Base-by-base conservation (phyloP, 768 basidiomycete genomes). In the Trametes villosa region DNA sequence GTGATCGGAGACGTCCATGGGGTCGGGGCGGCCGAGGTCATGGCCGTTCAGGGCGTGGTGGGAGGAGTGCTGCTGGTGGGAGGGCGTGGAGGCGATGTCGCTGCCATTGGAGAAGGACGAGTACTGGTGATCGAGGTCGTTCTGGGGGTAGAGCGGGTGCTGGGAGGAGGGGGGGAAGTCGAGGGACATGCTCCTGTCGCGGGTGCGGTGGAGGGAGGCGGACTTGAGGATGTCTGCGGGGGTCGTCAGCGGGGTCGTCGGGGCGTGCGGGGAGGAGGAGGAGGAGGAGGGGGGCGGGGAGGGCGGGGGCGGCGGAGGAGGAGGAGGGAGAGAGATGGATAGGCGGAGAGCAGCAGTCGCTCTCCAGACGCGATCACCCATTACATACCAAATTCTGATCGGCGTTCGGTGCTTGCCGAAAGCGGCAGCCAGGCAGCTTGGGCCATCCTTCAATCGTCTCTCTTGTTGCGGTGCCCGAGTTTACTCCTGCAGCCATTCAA, bases 41-140 rank as follows among this genome's bases (percentile, higher is more conserved):
- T 79, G 79, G 41, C 75, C 40, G 60, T 75, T 73, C 64, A 79
- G 72, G 64, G 71, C 70, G 33, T 67, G 57, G 56, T 68, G 68
- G n/a, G 60, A 60, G 57, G 48, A 33, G 64, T 69, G 73, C 47
- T 73, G 75, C 65, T 75, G 79, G 66, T 66, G 72, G 36, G 63
- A 57, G 42, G 70, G 53, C 24, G 65, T 33, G 60, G 78, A 73
- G 59, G 75, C 63, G 65, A 76, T 74, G 69, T 75, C 78, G 30
- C 13, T 15, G 69, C 67, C 73, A 67, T 73, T 80, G 73, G 70
- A 79, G 59, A 76, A 74, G 69, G 75, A 82, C 78, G 70, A 75
- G 73, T 83, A 83, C 63, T 81, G 69, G 53, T 80, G 79, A 72
- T 89, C 86, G 68, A 87, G 75, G 76, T 89, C 86, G 61, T 75